Evolutionary conservation across 148 eudicot genomes (phyloP).

Genomic region (Camellia granthamiana): DNA sequence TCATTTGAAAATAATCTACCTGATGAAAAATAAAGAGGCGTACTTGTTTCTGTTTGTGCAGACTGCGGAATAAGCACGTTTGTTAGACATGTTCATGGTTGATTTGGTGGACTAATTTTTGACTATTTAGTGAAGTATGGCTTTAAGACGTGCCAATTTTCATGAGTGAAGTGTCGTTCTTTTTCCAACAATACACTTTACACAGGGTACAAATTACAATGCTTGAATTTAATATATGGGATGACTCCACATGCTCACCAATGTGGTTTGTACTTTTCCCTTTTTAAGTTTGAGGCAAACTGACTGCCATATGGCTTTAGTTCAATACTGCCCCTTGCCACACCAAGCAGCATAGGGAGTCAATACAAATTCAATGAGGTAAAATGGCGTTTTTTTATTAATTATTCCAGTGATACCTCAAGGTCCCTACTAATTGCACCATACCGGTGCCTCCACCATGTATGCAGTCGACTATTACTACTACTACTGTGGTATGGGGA

Average conservation of each 20-base stretch:
- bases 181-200: background rate
- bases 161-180: background rate
- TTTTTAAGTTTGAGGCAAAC: background rate
- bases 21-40: background rate
- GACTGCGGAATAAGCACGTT: no score
- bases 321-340: no score
- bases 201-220: background rate
- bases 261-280: background rate
- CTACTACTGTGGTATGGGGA: background rate
- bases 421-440: background rate
- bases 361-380: background rate
- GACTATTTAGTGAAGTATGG: no score
- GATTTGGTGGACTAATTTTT: no score
- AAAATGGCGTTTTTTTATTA: background rate
- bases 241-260: background rate
- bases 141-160: no score
- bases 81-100: no score
- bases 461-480: background rate
- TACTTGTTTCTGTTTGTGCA: no score
- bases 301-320: background rate
- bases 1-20: no score
- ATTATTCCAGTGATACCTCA: background rate
- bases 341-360: no score
- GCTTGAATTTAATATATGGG: background rate
- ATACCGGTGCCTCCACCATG: background rate